A percentile compares a stretch with the other conserved stretches of the same genome.
phyloP scores from a whole-genome alignment of 345 rosid genomes.

The Hibiscus mutabilis region DNA sequence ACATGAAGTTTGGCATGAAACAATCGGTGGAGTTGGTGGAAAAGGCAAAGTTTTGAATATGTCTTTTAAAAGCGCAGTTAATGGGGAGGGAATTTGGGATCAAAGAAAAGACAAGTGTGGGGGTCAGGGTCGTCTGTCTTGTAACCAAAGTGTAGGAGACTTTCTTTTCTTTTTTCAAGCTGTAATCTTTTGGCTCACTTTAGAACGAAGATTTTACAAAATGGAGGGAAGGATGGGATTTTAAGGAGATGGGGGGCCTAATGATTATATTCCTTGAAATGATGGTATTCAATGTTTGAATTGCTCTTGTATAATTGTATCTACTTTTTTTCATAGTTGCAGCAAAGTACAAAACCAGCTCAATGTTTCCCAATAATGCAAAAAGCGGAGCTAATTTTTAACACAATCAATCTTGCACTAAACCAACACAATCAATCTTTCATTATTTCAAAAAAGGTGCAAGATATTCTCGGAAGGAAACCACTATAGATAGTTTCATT shows the following conservation, averaged over 20 bases:
- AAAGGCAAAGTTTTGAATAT: neutral
- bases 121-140: conserved; percentile 24
- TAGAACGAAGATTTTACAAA: conserved; percentile 9
- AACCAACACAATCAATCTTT: no score
- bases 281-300: conserved; percentile 18
- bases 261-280: conserved; percentile 28
- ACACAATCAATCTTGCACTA: no score
- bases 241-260: neutral
- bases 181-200: conserved; percentile 28
- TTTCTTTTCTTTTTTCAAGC: conserved; percentile 10
- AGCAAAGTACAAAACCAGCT: conserved; percentile 31
- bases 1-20: conserved; percentile 11
- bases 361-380: conserved; percentile 33
- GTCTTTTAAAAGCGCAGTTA: neutral
- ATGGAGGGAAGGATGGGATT: no score
- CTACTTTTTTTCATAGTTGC: conserved; percentile 10
- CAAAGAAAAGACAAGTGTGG: conserved; percentile 11
- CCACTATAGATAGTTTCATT: no score
- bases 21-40: neutral
- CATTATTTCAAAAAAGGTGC: no score
- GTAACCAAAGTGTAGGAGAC: conserved; percentile 27
- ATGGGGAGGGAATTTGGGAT: neutral
- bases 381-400: conserved; percentile 20
- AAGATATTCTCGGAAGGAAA: no score
- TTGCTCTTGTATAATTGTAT: conserved; percentile 5